Conservation (phyloP, 495 filamentous ascomycete genomes). For the Chlorociboria aeruginascens region DNA sequence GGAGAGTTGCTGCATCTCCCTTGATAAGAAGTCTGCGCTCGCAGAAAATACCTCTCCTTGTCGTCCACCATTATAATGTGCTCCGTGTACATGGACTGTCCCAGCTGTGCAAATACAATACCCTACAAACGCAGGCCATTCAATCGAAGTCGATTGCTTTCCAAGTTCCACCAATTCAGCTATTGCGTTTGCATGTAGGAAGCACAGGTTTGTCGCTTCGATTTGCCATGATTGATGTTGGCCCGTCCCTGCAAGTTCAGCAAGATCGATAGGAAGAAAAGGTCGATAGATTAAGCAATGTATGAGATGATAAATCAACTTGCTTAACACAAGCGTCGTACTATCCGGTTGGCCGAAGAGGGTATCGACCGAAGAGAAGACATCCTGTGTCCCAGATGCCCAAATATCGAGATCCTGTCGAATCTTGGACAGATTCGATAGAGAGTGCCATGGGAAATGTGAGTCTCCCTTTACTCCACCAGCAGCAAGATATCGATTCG, state of each 20-base stretch:
- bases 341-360: constrained; percentile 69
- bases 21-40: constrained; percentile 58
- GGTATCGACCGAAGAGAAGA: constrained; percentile 44
- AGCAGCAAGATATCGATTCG: constrained; percentile 70
- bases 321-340: constrained; percentile 66
- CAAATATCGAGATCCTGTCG: constrained; percentile 74
- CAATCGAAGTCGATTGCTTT: constrained; percentile 44
- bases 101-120: constrained; percentile 76
- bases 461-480: constrained; percentile 81
- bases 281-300: constrained; percentile 78
- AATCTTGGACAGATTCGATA: constrained; percentile 76
- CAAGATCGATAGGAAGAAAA: constrained; percentile 71
- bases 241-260: constrained; percentile 62
- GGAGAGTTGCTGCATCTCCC: constrained; percentile 66
- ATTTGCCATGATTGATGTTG: constrained; percentile 90
- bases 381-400: constrained; percentile 69
- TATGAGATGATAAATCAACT: constrained; percentile 73
- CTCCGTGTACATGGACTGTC: constrained; percentile 75
- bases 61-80: constrained; percentile 49
- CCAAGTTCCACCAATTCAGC: constrained; percentile 69
- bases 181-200: constrained; percentile 77
- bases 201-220: constrained; percentile 75
- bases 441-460: constrained; percentile 78
- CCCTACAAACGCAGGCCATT: constrained; percentile 74
- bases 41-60: constrained; percentile 52